Base-by-base conservation (phyloP, 176 grass and related monocot species). In the Zoysia japonica region DNA sequence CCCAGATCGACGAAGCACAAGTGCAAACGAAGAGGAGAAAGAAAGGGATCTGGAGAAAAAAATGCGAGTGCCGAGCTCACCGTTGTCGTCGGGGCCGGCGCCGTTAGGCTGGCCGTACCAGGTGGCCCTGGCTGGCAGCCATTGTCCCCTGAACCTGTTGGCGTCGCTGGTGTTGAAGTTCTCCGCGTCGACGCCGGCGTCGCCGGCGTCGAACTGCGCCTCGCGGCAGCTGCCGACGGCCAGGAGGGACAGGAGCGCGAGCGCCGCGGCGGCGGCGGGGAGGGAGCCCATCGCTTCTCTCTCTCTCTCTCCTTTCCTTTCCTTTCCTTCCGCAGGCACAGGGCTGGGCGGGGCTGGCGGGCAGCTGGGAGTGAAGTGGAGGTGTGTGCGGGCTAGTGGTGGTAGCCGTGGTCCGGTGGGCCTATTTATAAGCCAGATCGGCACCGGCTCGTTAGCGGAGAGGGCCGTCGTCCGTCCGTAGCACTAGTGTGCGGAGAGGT, bases 51-150 rank as follows among this genome's bases (percentile, higher is more conserved):
- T 36, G 14, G 52, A 39, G 57, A 17, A 7, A 0, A 10, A 10
- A 51, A 64, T 82, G 90, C 6, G 61, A 44, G 20, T 11, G 41
- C 47, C 9, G 1, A 9, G 47, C 74, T 65, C 65, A 96, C 87
- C 91, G 47, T 88, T 97, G 84, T 93, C 94, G 71, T 90, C 85
- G 14, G 89, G 85, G 47, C 94, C 94, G 72, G 91, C 87, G 55
- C 94, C 91, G 37, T 78, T 83, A 10, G 94, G 91, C 74, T 86
- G 78, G 20, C 94, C 94, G 19, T 97, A 97, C 94, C 94, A 97
- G 6, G 94, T 97, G 6, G 91, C 94, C 14, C 89, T 87, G 35
- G 81, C 94, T 8, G 39, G 9, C 13, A 42, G 40, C 94, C 94
- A 97, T 47, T 79, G 76, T 41, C 67, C 78, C 49, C 60, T 39